Evolutionary conservation across 345 rosid species (phyloP).

Genomic region (Diplotaxis tenuifolia): DNA sequence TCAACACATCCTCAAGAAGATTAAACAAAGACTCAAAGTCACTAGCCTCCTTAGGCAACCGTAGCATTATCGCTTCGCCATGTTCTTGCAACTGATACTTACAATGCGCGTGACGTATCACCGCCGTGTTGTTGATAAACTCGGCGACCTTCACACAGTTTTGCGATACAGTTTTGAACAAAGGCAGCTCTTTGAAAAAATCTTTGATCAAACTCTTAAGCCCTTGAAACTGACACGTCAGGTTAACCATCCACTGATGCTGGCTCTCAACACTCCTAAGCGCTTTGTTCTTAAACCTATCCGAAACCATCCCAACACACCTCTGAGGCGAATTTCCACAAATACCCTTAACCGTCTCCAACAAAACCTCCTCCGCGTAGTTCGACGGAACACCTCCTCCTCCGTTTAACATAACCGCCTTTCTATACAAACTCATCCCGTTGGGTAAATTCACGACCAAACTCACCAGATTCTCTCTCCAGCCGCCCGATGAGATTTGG

Average conservation of each 20-base stretch:
- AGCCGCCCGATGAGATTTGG: constrained; percentile 90
- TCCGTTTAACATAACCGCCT: constrained; percentile 69
- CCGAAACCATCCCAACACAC: constrained; percentile 92
- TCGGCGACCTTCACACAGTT: constrained; percentile 71
- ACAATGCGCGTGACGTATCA: constrained; percentile 57
- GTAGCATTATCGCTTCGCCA: constrained; percentile 57
- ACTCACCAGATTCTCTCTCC: constrained; percentile 74
- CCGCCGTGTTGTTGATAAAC: constrained; percentile 65
- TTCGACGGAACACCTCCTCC: constrained; percentile 52
- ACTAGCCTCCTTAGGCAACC: constrained; percentile 48
- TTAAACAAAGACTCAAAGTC: constrained; percentile 49
- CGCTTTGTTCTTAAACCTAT: constrained; percentile 82
- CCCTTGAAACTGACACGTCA: constrained; percentile 87
- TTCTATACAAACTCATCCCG: constrained; percentile 83
- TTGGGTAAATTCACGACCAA: constrained; percentile 88
- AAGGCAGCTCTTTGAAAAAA: constrained; percentile 67
- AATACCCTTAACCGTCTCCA: constrained; percentile 78
- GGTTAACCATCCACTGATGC: constrained; percentile 96
- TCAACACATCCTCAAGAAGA: constrained; percentile 75
- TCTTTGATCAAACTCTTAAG: constrained; percentile 74
- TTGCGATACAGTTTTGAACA: constrained; percentile 58
- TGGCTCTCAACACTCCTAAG: constrained; percentile 77
- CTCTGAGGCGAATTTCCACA: constrained; percentile 81
- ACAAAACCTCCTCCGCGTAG: constrained; percentile 86
- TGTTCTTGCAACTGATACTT: constrained; percentile 84